These are phyloP conservation scores for Carex arenaria DNA, from an alignment of 202 grass and related monocot species.

Conservation along the genomic window DNA sequence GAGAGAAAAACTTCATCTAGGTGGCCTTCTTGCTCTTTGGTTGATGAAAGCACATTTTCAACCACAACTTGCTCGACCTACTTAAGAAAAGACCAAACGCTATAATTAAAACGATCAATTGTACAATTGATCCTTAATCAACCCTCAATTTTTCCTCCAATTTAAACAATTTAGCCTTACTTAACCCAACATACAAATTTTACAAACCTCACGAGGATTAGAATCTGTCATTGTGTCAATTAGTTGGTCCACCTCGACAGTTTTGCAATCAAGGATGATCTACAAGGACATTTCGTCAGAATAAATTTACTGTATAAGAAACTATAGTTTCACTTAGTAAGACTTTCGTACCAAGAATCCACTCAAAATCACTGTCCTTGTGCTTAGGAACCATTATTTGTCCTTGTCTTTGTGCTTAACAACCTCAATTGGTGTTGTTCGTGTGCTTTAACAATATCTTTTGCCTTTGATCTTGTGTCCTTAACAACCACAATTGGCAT, in stretches of 20 bases:
- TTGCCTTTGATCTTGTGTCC: too few relatives aligned
- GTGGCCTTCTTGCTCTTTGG: constrained; percentile 67
- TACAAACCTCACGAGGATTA: constrained; percentile 56
- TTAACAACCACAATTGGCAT: too few relatives aligned
- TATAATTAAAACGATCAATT: background rate
- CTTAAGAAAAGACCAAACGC: constrained; percentile 9
- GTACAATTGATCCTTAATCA: constrained; percentile 12
- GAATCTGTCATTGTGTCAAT: constrained; percentile 76
- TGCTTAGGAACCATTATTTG: too few relatives aligned
- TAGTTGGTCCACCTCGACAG: constrained; percentile 63
- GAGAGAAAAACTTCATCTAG: constrained; percentile 89
- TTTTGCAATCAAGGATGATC: constrained; percentile 11
- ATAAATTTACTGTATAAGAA: too few relatives aligned
- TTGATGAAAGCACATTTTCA: constrained; percentile 77
- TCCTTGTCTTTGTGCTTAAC: too few relatives aligned
- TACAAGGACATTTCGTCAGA: too few relatives aligned
- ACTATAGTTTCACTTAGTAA: too few relatives aligned
- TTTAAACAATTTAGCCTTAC: background rate
- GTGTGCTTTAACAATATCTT: too few relatives aligned
- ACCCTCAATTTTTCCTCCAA: constrained; percentile 4
- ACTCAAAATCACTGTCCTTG: too few relatives aligned
- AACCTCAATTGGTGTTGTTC: too few relatives aligned
- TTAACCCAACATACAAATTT: background rate
- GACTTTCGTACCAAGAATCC: too few relatives aligned
- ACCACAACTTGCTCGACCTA: constrained; percentile 91